phyloP scores from a whole-genome alignment of 495 filamentous ascomycete genomes.

The Lasiosphaeria hispida region DNA sequence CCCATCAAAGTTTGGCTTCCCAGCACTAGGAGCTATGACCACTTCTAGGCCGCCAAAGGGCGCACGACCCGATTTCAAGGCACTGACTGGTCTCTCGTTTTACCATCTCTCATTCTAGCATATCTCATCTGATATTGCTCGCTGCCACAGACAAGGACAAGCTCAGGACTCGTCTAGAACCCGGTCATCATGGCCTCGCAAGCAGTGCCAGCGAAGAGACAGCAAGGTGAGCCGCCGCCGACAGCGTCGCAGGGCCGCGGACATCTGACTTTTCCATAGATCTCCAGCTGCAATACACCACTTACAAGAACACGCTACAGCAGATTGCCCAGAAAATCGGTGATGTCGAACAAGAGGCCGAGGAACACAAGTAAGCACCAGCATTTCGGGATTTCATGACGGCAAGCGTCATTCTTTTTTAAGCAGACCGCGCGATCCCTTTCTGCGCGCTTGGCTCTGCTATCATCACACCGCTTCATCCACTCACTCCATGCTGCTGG shows the following conservation, averaged over 20 bases:
- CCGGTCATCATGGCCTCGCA: constrained; percentile 40
- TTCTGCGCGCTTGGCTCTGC: background rate
- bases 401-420: constrained; percentile 8
- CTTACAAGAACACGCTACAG: constrained; percentile 94
- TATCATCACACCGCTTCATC: constrained; percentile 23
- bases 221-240: constrained; percentile 66
- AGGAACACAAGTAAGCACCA: constrained; percentile 88
- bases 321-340: constrained; percentile 93
- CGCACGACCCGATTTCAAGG: too few species aligned
- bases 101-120: background rate
- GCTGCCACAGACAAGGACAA: background rate
- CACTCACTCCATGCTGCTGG: background rate
- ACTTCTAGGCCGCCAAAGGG: too few species aligned
- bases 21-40: too few species aligned
- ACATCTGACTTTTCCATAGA: constrained; percentile 54
- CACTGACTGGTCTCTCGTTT: too few species aligned
- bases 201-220: constrained; percentile 59
- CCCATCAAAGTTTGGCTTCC: too few species aligned
- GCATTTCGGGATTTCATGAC: background rate
- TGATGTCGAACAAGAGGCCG: constrained; percentile 92
- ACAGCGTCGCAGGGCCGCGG: background rate
- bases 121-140: background rate
- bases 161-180: too few species aligned
- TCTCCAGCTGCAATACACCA: constrained; percentile 88
- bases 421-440: constrained; percentile 9